phyloP scores from a whole-genome alignment of 1,139 yeast species.

The Debaryomycetaceae sp. region DNA sequence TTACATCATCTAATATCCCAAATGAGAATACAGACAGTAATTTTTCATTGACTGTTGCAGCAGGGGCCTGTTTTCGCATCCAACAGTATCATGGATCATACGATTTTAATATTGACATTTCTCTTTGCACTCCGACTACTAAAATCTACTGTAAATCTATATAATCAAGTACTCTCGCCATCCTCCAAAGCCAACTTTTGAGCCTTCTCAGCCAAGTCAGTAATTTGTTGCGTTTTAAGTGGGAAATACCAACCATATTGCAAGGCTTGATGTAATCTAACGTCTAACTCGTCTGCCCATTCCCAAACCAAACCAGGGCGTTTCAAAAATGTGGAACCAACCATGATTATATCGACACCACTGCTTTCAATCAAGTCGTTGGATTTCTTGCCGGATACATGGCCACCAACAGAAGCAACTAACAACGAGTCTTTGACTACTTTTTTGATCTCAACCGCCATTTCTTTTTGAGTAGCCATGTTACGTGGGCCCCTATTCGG shows the following conservation, averaged over 20 bases:
- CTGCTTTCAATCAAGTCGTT: constrained; percentile 39
- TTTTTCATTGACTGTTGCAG: no score
- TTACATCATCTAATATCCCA: no score
- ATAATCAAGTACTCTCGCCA: neutral
- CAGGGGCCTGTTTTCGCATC: no score
- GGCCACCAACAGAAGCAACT: constrained; percentile 48
- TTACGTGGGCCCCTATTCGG: constrained; percentile 24
- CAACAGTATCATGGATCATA: no score
- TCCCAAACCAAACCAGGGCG: constrained; percentile 47
- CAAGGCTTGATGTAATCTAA: constrained; percentile 34
- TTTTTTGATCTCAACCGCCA: constrained; percentile 40
- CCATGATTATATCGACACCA: constrained; percentile 42
- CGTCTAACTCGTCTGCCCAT: constrained; percentile 49
- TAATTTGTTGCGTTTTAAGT: constrained; percentile 13
- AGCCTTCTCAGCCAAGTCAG: constrained; percentile 6
- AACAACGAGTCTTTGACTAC: constrained; percentile 39
- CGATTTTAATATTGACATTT: no score
- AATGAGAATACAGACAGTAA: no score
- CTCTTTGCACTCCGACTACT: no score
- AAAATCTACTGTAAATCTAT: no score
- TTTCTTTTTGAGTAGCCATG: constrained; percentile 27
- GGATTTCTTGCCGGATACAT: constrained; percentile 27
- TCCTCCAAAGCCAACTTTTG: neutral
- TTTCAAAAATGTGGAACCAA: constrained; percentile 44
- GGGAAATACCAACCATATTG: constrained; percentile 29